Evolutionary conservation across 192 early-diverging fungal species (phyloP), one percentile per base, ranked within the genome.

Genomic region (Linnemannia hyalina): DNA sequence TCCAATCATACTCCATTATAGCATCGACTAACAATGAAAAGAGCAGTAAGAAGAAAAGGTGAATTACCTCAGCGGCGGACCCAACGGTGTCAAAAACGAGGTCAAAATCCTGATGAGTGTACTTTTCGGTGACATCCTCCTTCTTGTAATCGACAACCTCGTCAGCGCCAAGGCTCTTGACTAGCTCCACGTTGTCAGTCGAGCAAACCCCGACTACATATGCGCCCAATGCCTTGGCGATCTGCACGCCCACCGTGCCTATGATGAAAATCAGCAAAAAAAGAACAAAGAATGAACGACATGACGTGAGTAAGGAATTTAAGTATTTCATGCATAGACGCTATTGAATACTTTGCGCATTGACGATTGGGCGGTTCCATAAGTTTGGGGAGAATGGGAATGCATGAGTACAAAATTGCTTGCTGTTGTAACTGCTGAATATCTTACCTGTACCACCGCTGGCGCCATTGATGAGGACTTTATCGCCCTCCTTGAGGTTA

Each of bases 141-240:
- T 74, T 82, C 22, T 71, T 92, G 81, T 94, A 94, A 68, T 94
- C 94, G 38, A 94, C 76, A 1, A 91, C 85, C 42, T 82, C 60
- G 73, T 94, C 93, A 1, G 93, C 92, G 6, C 94, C 94, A 52
- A 92, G 73, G 0, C 42, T 68, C 75, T 88, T 88, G 20, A 93
- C 90, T 18, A 91, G 71, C 54, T 87, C 77, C 16, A 87, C 78
- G 46, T 94, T 94, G 35, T 76, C 84, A 32, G 86, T 85, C 8
- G 89, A 90, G 74, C 92, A 93, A 40, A 93, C 86, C 6, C 82
- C 93, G 23, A 89, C 88, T 1, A 93, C 92, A 46, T 92, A 70
- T 7, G 92, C 92, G 18, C 92, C 91, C 36, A 89, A 22, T 2
- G 85, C 82, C 47, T 94, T 93, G 63, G 90, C 92, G 2, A 92